phyloP scores from a whole-genome alignment of 345 rosid genomes.

The Lepidium sativum region DNA sequence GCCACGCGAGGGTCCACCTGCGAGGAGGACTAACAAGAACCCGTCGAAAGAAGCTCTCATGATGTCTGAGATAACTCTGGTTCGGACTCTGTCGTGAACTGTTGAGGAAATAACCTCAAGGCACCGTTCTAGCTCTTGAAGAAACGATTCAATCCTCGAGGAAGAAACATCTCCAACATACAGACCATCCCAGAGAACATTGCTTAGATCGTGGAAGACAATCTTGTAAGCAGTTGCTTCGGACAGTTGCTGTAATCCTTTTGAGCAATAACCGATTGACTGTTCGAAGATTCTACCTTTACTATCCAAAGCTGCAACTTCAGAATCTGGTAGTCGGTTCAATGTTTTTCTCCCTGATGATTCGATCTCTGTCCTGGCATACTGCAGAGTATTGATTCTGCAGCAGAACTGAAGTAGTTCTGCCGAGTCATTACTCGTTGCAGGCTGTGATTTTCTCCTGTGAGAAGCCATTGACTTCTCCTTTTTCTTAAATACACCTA shows the following conservation, averaged over 20 bases:
- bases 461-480: conserved; percentile 44
- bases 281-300: conserved; percentile 58
- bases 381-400: conserved; percentile 73
- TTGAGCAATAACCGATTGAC: conserved; percentile 55
- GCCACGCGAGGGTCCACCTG: conserved; percentile 85
- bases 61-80: conserved; percentile 69
- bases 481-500: conserved; percentile 63
- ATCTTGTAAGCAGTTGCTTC: conserved; percentile 76
- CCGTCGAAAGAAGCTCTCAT: conserved; percentile 98
- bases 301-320: conserved; percentile 38
- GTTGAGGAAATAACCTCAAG: conserved; percentile 60
- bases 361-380: conserved; percentile 53
- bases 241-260: conserved; percentile 72
- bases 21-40: conserved; percentile 73
- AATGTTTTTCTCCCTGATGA: conserved; percentile 49
- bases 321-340: conserved; percentile 54
- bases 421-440: conserved; percentile 32
- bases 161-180: conserved; percentile 67
- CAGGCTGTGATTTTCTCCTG: conserved; percentile 53
- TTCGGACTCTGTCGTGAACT: conserved; percentile 73
- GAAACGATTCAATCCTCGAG: conserved; percentile 74
- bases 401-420: conserved; percentile 74
- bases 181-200: conserved; percentile 74
- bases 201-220: conserved; percentile 70
- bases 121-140: conserved; percentile 70